These are phyloP conservation scores for Pseudocercospora vitis DNA, from an alignment of 2,329 filamentous ascomycete species.

Conservation along the genomic window DNA sequence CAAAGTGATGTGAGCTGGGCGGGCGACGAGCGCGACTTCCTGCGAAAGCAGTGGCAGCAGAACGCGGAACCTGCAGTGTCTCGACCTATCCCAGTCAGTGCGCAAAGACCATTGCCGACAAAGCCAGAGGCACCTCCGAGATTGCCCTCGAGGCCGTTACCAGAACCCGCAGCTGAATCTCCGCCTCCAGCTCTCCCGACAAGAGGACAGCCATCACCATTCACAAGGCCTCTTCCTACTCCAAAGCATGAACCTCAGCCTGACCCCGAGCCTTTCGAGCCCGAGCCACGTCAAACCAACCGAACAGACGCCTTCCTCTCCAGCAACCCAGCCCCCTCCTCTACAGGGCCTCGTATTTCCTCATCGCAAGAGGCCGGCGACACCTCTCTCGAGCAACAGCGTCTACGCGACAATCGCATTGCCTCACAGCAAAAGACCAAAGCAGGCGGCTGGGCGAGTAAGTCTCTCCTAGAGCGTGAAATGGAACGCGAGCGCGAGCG, in stretches of 20 bases:
- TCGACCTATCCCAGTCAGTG: constrained; percentile 41
- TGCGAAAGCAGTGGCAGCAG: constrained; percentile 58
- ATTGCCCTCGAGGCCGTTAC: constrained; percentile 27
- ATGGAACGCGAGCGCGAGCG: constrained; percentile 77
- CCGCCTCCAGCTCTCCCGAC: constrained; percentile 36
- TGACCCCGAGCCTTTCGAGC: constrained; percentile 26
- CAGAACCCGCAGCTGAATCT: constrained; percentile 22
- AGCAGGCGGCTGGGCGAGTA: constrained; percentile 63
- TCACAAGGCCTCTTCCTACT: constrained; percentile 31
- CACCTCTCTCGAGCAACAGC: constrained; percentile 49
- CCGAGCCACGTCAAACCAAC: constrained; percentile 36
- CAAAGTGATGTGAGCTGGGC: constrained; percentile 65
- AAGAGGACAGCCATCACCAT: constrained; percentile 52
- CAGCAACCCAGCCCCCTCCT: constrained; percentile 54
- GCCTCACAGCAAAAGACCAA: constrained; percentile 62
- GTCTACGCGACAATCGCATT: constrained; percentile 60
- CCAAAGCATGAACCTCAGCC: constrained; percentile 23
- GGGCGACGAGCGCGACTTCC: constrained; percentile 64
- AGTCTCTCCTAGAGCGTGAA: constrained; percentile 73
- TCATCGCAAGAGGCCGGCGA: constrained; percentile 52
- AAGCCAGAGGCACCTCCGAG: constrained; percentile 20
- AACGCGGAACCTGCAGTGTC: constrained; percentile 32
- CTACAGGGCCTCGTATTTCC: constrained; percentile 39
- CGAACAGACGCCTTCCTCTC: constrained; percentile 61
- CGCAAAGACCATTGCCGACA: constrained; percentile 34